Base-by-base conservation (phyloP, 2,329 filamentous ascomycete species). In the Ascochyta lentis region DNA sequence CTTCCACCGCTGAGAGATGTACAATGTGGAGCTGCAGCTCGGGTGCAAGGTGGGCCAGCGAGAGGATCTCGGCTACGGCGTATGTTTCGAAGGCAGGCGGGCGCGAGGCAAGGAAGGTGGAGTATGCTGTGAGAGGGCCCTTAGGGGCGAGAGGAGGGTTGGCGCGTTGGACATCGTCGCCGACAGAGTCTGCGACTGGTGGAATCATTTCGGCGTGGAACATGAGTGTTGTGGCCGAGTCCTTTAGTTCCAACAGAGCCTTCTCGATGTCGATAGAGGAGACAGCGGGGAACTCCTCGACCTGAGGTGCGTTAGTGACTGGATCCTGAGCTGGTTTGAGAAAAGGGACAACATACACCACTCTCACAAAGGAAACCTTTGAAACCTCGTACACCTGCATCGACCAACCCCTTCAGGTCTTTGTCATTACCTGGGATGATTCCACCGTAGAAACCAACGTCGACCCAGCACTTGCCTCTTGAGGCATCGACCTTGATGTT, bases 181-280 rank as follows among this genome's bases (percentile, higher is more conserved):
- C 89, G 2, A 93, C 89, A 0, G 91, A 92, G 63, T 86, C 86
- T 45, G 90, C 79, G 63, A 93, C 90, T 16, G 92, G 91, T n/a
- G 94, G 92, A 12, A 96, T 88, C 92, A 97, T 98, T 77, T 99
- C 95, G 53, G 95, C 95, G 73, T 99, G 95, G 80, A 99, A 99
- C 94, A 99, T 98, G 67, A 98, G 86, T 0, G 92, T 96, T 2
- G 95, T 98, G 16, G 91, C 84, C 49, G 88, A 84, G 65, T 91
- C 87, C 58, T 90, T 90, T 58, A 99, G 84, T 42, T 89, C 90
- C 27, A 81, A 80, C 85, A 99, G 93, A 39, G 90, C 93, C 35
- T 90, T 84, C 1, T 84, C 81, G 54, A 98, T 90, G 74, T 98
- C 95, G 13, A 78, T 75, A 1, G 90, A 83, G 0, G 89, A 89